Conservation (phyloP, 2,329 filamentous ascomycete genomes). For the Geoglossum cookeanum region DNA sequence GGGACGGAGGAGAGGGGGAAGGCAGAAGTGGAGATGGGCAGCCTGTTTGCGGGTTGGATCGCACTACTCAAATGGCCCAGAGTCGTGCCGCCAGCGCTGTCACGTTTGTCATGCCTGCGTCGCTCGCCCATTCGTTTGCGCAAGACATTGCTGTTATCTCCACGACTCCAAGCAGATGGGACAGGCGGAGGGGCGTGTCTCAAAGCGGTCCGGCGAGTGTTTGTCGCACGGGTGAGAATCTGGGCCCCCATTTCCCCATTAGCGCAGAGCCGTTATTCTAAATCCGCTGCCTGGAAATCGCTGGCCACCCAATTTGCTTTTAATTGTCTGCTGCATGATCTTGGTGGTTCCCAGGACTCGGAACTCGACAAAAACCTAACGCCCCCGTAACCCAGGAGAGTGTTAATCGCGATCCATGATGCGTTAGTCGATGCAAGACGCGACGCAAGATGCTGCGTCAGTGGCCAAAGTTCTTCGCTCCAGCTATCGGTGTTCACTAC, state of each 20-base stretch:
- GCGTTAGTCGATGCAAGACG: background rate
- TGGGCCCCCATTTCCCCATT: background rate
- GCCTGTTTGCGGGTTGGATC: background rate
- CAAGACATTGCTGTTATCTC: background rate
- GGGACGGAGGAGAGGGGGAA: too few species aligned
- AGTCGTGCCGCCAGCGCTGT: background rate
- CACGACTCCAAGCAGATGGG: background rate
- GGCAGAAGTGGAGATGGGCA: too few species aligned
- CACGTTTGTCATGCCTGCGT: background rate
- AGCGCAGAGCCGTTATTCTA: background rate
- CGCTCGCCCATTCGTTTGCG: background rate
- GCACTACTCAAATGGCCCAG: background rate
- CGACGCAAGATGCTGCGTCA: background rate
- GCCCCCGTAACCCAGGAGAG: background rate
- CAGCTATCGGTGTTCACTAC: background rate
- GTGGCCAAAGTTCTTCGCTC: background rate
- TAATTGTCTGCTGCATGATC: conserved; percentile 2
- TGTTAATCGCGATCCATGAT: background rate
- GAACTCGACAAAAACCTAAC: background rate
- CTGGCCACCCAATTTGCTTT: background rate
- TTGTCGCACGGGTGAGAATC: background rate
- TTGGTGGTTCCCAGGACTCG: background rate
- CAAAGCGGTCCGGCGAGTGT: background rate
- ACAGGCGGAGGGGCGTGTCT: background rate
- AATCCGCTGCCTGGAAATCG: background rate